phyloP scores from a whole-genome alignment of 441 rosid species.

The Gossypium gossypioides region DNA sequence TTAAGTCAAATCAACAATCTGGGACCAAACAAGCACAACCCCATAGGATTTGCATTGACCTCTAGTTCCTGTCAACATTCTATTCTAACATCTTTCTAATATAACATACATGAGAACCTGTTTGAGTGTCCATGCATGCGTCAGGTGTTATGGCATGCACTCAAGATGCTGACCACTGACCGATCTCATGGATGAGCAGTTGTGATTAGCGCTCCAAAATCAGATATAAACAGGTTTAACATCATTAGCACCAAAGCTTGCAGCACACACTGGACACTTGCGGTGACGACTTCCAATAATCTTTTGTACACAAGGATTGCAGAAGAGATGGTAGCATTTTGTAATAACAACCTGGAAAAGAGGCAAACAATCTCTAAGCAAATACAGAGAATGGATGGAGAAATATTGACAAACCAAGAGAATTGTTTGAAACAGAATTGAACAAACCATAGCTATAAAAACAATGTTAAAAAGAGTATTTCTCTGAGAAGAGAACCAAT shows the following conservation, averaged over 20 bases:
- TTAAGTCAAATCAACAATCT: constrained; percentile 19
- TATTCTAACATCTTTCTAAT: constrained; percentile 12
- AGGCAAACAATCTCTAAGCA: constrained; percentile 7
- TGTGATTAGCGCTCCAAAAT: constrained; percentile 6
- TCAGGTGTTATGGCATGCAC: neutral
- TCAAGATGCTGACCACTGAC: neutral
- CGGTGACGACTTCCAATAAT: constrained; percentile 67
- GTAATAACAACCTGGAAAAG: constrained; percentile 77
- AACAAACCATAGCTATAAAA: neutral
- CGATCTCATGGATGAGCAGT: constrained; percentile 2
- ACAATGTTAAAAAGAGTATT: too few relatives aligned
- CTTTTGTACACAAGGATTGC: constrained; percentile 77
- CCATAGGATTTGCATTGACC: constrained; percentile 17
- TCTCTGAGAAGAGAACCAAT: too few relatives aligned
- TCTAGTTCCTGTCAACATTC: constrained; percentile 12
- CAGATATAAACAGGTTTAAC: constrained; percentile 83
- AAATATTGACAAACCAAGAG: neutral
- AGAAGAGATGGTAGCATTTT: constrained; percentile 88
- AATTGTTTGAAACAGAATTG: neutral
- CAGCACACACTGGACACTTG: constrained; percentile 76
- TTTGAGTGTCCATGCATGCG: constrained; percentile 10
- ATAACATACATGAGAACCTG: constrained; percentile 21
- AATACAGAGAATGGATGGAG: neutral
- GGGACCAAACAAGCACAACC: constrained; percentile 16
- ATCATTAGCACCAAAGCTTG: constrained; percentile 78